Evolutionary conservation across 2,329 filamentous ascomycete genomes (phyloP), one percentile per base, ranked within the genome.

Genomic region (Albophoma yamanashiensis): DNA sequence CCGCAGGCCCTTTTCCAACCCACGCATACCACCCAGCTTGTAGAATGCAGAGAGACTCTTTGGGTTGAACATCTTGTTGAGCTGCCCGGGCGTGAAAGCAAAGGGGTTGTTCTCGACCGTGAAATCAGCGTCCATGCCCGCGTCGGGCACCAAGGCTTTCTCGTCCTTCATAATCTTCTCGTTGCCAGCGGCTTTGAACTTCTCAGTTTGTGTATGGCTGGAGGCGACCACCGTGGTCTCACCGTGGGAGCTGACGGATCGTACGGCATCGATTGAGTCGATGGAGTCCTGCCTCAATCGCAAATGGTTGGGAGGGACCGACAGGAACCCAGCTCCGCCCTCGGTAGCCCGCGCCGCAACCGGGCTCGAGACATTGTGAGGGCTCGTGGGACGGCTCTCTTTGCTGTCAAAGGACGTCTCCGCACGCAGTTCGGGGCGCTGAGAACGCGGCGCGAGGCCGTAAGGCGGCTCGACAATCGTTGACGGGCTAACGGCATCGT

Each of bases 61-160:
- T 4, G 92, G 92, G 70, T 95, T 94, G 63, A 93, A 85, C 76
- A 96, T 82, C 73, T 96, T 96, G 67, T 86, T 88, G 63, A 97
- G 79, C 69, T 95, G 87, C 17, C 92, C 92, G 3, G 89, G 89
- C 2, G 86, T 85, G 70, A 91, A 96, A 20, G 91, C 92, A 68
- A 96, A 96, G 0, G 88, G 88, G 70, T 94, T 96, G 70, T 91
- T 79, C 7, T 87, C 81, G 14, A 93, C 86, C 17, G 83, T 67
- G 67, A 95, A 96, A 63, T 93, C 89, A 22, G 76, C 79, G 70
- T 92, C 89, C 58, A 86, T 89, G 8, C 89, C 89, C 43, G 84
- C 81, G 69, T 95, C 91, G 0, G 91, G 89, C 57, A 80, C 84
- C 62, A 96, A 75, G 0, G 91, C 91, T 63, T 87, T 82, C 53